These are phyloP conservation scores for Haplographium delicatum DNA, from an alignment of 495 filamentous ascomycete species.

Conservation along the genomic window DNA sequence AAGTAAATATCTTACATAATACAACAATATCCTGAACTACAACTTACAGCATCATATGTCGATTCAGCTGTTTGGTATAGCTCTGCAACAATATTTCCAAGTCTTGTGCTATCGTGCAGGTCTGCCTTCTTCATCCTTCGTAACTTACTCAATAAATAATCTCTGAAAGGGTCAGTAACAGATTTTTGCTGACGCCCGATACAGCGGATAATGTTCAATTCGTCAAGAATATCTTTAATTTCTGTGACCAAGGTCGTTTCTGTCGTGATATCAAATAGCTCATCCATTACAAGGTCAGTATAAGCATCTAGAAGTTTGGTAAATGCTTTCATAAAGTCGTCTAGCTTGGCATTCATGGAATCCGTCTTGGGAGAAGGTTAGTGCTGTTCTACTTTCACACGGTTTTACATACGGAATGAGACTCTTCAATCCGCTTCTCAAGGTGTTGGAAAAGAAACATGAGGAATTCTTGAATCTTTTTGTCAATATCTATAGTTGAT, in stretches of 20 bases:
- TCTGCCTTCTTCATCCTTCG: background rate
- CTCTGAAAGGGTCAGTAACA: background rate
- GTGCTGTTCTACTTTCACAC: no score
- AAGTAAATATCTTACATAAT: background rate
- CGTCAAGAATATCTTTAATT: background rate
- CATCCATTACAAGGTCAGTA: background rate
- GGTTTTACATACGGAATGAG: no score
- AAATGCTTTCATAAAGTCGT: background rate
- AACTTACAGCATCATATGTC: background rate
- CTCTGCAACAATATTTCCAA: background rate
- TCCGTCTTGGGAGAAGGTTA: background rate
- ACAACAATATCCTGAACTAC: background rate
- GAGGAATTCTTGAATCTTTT: no score
- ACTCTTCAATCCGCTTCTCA: no score
- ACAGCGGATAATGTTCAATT: background rate
- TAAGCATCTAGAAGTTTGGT: background rate
- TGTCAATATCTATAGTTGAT: no score
- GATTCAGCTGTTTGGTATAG: background rate
- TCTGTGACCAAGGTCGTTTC: background rate
- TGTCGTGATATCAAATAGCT: background rate
- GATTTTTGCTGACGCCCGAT: background rate
- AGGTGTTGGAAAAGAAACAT: no score
- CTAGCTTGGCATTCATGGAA: background rate
- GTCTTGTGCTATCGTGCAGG: background rate
- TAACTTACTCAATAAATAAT: background rate